Percentiles rank a stretch among this genome's conserved stretches.
Conservation (phyloP, 2,329 filamentous ascomycete genomes). For the Aspergillus carbonarius region DNA sequence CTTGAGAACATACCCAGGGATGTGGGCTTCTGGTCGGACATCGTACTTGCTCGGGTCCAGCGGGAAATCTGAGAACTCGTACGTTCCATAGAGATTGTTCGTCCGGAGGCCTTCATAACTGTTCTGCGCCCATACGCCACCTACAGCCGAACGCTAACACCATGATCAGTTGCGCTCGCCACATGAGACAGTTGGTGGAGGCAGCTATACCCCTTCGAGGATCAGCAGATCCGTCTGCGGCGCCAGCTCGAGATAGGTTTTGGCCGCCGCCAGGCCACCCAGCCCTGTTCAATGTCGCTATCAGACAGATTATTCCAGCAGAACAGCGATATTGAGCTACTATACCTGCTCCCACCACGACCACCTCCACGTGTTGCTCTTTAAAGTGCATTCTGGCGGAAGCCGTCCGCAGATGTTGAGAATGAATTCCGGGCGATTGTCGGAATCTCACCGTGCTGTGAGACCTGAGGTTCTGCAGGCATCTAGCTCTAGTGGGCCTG, state of each 20-base stretch:
- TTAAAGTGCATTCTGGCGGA: neutral
- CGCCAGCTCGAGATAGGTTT: slow-evolving; percentile 8
- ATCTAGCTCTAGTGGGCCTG: too few relatives aligned
- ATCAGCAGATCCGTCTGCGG: neutral
- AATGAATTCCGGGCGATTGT: neutral
- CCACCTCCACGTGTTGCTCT: neutral
- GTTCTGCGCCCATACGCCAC: slow-evolving; percentile 7
- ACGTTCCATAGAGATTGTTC: slow-evolving; percentile 4
- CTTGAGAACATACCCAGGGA: neutral
- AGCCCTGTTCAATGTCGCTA: neutral
- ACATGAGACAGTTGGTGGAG: neutral
- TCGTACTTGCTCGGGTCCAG: neutral
- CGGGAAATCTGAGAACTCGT: slow-evolving; percentile 6
- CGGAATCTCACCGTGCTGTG: too few relatives aligned
- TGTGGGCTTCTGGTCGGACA: neutral
- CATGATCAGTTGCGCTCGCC: neutral
- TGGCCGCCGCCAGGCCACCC: slow-evolving; percentile 8
- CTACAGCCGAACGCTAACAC: neutral
- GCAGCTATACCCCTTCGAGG: neutral
- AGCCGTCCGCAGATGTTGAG: neutral
- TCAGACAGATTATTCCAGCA: neutral
- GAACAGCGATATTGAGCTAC: neutral
- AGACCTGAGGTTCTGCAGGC: too few relatives aligned
- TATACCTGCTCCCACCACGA: slow-evolving; percentile 2
- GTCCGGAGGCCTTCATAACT: slow-evolving; percentile 3